Conservation (phyloP, 768 basidiomycete genomes). For the Collybia nuda region DNA sequence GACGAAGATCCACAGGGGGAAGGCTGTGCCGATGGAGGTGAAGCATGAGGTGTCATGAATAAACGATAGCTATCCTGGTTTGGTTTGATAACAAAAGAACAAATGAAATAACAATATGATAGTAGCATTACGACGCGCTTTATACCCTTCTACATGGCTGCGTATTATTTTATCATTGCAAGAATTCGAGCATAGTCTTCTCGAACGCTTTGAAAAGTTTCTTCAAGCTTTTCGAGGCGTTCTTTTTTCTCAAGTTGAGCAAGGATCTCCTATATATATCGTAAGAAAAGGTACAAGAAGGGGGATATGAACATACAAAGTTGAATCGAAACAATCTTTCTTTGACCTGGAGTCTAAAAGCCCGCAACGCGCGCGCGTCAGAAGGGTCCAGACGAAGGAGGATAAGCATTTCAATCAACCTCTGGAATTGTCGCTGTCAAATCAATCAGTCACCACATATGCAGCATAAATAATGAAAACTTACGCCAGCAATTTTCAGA, state of each 20-base stretch:
- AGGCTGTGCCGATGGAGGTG: background rate
- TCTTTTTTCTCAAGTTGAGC: constrained; percentile 87
- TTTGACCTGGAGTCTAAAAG: constrained; percentile 90
- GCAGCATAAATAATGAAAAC: constrained; percentile 13
- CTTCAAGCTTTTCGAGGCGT: constrained; percentile 84
- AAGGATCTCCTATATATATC: constrained; percentile 67
- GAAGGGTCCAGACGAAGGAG: constrained; percentile 65
- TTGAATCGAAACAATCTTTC: constrained; percentile 95
- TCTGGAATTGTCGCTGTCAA: constrained; percentile 85
- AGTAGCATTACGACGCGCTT: background rate
- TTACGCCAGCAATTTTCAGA: constrained; percentile 87
- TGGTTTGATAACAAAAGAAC: background rate
- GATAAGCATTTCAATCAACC: constrained; percentile 90
- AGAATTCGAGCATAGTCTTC: constrained; percentile 87
- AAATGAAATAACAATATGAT: constrained; percentile 1
- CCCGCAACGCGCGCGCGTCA: constrained; percentile 53
- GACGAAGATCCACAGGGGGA: constrained; percentile 32
- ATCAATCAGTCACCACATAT: constrained; percentile 1
- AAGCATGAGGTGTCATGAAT: background rate
- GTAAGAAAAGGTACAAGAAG: background rate
- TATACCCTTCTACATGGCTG: background rate
- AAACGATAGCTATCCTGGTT: background rate
- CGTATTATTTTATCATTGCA: constrained; percentile 39
- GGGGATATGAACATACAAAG: constrained; percentile 57
- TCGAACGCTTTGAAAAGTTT: constrained; percentile 85